phyloP scores from a whole-genome alignment of 495 filamentous ascomycete genomes.

The Entonaema liquescens region DNA sequence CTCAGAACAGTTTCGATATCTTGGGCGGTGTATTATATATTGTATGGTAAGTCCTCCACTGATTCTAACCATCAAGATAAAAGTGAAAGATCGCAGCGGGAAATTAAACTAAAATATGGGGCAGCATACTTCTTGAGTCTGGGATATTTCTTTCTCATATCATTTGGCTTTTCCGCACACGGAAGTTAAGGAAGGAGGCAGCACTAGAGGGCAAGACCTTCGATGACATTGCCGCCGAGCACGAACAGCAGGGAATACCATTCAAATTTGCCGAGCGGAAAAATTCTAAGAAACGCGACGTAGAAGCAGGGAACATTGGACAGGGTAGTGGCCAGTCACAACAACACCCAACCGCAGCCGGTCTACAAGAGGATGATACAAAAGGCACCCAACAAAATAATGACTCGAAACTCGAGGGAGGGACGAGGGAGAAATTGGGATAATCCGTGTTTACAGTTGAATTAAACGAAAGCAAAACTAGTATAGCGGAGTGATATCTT shows the following conservation, averaged over 20 bases:
- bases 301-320: constrained; percentile 9
- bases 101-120: constrained; percentile 8
- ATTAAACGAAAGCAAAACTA: constrained; percentile 9
- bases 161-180: constrained; percentile 72
- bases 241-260: constrained; percentile 44
- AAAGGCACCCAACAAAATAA: not conserved
- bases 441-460: not conserved
- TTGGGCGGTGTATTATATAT: constrained; percentile 76
- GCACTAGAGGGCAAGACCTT: constrained; percentile 66
- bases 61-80: not conserved
- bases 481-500: constrained; percentile 29
- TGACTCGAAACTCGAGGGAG: not conserved
- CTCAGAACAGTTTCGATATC: constrained; percentile 74
- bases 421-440: not conserved
- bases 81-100: too few relatives aligned
- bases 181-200: constrained; percentile 65
- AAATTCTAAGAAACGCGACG: constrained; percentile 7
- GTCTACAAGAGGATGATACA: not conserved
- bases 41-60: constrained; percentile 59
- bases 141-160: constrained; percentile 75
- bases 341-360: not conserved
- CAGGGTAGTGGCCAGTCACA: not conserved
- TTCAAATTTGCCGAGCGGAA: constrained; percentile 56
- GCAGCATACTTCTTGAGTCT: constrained; percentile 68
- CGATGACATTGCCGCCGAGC: constrained; percentile 66